Percentiles rank a stretch among this genome's conserved stretches.
Evolutionary conservation across 2,329 filamentous ascomycete genomes (phyloP).

Genomic region (Ophiostoma novo-ulmi): DNA sequence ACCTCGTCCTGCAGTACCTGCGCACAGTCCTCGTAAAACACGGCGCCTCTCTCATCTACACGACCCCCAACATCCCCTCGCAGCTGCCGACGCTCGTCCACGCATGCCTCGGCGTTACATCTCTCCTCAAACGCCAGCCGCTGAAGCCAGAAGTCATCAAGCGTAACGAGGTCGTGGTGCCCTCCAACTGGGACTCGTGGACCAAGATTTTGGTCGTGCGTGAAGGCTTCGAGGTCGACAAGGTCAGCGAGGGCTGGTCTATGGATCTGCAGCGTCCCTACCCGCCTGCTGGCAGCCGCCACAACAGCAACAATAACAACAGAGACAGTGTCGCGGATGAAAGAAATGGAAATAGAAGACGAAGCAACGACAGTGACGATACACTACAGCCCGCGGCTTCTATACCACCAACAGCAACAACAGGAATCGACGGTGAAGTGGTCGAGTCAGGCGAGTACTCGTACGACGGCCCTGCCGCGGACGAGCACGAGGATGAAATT

Average conservation of each 20-base stretch:
- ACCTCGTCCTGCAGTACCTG: slow-evolving; percentile 89
- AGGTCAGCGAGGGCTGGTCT: slow-evolving; percentile 77
- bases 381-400: not conserved
- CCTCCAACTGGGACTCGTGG: slow-evolving; percentile 97
- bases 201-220: slow-evolving; percentile 90
- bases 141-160: slow-evolving; percentile 89
- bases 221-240: slow-evolving; percentile 88
- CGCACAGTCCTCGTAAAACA: slow-evolving; percentile 84
- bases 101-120: slow-evolving; percentile 80
- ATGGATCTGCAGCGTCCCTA: slow-evolving; percentile 66
- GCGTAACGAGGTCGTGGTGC: slow-evolving; percentile 88
- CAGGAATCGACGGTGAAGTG: not conserved
- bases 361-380: slow-evolving; percentile 10
- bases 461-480: not conserved
- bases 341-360: slow-evolving; percentile 9
- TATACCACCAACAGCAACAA: slow-evolving; percentile 14
- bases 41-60: slow-evolving; percentile 80
- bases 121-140: slow-evolving; percentile 69
- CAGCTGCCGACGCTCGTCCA: slow-evolving; percentile 76
- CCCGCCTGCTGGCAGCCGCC: slow-evolving; percentile 29
- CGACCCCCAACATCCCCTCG: slow-evolving; percentile 68
- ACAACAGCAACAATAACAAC: slow-evolving; percentile 25
- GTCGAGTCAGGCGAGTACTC: slow-evolving; percentile 19
- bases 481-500: slow-evolving; percentile 6
- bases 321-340: not conserved